These are phyloP conservation scores for Camptophora hylomeconis DNA, from an alignment of 2,329 filamentous ascomycete species.

Conservation along the genomic window DNA sequence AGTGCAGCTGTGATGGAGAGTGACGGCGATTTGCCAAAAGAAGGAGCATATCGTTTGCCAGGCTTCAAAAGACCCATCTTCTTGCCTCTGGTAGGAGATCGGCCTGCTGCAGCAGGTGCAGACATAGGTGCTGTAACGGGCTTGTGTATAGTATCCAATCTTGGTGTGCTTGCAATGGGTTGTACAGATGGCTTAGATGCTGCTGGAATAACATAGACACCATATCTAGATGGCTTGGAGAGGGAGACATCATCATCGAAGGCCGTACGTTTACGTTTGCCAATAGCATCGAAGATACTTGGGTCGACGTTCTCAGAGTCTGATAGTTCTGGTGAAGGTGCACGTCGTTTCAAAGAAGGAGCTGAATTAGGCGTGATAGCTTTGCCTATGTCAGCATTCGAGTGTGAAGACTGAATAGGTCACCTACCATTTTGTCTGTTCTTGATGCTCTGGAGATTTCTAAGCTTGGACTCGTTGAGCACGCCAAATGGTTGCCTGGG, in stretches of 20 bases:
- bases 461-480: slow-evolving; percentile 20
- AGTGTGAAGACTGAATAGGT: slow-evolving; percentile 1
- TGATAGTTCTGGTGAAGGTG: slow-evolving; percentile 30
- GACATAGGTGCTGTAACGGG: slow-evolving; percentile 37
- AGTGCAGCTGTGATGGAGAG: slow-evolving; percentile 80
- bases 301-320: slow-evolving; percentile 51
- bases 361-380: slow-evolving; percentile 20
- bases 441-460: slow-evolving; percentile 21
- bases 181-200: slow-evolving; percentile 3
- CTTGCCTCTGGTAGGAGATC: slow-evolving; percentile 64
- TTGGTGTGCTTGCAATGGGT: slow-evolving; percentile 12
- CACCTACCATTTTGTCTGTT: slow-evolving; percentile 36
- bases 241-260: slow-evolving; percentile 20
- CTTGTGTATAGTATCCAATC: slow-evolving; percentile 16
- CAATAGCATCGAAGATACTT: slow-evolving; percentile 33
- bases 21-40: slow-evolving; percentile 46
- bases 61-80: slow-evolving; percentile 54
- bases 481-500: slow-evolving; percentile 22
- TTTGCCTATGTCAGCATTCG: not conserved
- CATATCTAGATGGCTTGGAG: slow-evolving; percentile 38
- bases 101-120: slow-evolving; percentile 59
- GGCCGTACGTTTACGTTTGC: slow-evolving; percentile 28
- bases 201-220: slow-evolving; percentile 25
- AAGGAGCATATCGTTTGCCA: slow-evolving; percentile 61
- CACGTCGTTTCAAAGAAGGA: slow-evolving; percentile 34